Percentiles rank a stretch among this genome's conserved stretches.
These are phyloP conservation scores for Salicornia ramosissima DNA, from an alignment of 148 eudicot species.

Conservation along the genomic window DNA sequence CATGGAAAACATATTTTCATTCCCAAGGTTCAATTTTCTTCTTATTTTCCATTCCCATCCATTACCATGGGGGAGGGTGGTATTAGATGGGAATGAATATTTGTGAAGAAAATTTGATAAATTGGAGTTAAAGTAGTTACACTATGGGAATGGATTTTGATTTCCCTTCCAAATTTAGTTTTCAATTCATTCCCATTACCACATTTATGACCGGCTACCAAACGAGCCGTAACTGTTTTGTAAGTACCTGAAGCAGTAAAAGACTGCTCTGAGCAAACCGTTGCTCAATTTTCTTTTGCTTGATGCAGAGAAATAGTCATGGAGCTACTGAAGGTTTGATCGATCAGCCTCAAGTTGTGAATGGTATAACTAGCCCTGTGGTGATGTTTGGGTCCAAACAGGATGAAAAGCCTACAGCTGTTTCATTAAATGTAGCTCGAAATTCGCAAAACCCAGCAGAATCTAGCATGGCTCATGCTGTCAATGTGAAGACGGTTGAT, in stretches of 20 bases:
- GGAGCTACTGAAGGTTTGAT: slow-evolving; percentile 40
- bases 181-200: too few relatives aligned
- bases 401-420: slow-evolving; percentile 36
- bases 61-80: too few relatives aligned
- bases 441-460: slow-evolving; percentile 39
- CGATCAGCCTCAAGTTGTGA: slow-evolving; percentile 46
- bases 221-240: too few relatives aligned
- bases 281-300: slow-evolving; percentile 3
- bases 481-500: slow-evolving; percentile 37
- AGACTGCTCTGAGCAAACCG: not conserved
- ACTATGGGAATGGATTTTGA: too few relatives aligned
- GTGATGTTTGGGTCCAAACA: slow-evolving; percentile 44
- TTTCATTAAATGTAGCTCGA: slow-evolving; percentile 33
- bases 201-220: too few relatives aligned
- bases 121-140: too few relatives aligned
- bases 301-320: slow-evolving; percentile 45
- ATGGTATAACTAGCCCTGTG: slow-evolving; percentile 34
- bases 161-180: too few relatives aligned
- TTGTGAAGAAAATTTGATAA: too few relatives aligned
- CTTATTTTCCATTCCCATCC: too few relatives aligned
- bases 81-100: too few relatives aligned
- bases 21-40: too few relatives aligned
- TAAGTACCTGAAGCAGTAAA: not conserved
- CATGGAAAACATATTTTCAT: too few relatives aligned
- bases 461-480: slow-evolving; percentile 31